phyloP scores from a whole-genome alignment of 2,329 filamentous ascomycete species.

The Cordyceps farinosa region DNA sequence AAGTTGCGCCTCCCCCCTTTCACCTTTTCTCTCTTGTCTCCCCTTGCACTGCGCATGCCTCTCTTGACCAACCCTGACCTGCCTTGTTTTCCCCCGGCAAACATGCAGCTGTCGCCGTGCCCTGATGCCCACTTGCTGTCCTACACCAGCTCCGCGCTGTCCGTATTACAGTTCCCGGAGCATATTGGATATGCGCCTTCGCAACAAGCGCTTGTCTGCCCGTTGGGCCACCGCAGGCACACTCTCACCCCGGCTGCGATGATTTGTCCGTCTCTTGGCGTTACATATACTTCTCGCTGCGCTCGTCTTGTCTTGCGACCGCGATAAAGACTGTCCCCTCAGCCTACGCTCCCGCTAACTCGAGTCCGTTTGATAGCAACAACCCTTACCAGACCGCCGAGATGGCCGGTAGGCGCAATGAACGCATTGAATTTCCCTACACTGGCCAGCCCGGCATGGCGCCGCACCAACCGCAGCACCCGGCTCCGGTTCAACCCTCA shows the following conservation, averaged over 20 bases:
- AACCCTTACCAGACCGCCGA: slow-evolving; percentile 47
- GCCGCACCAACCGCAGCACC: slow-evolving; percentile 34
- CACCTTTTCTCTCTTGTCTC: background rate
- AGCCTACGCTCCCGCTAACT: background rate
- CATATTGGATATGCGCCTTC: background rate
- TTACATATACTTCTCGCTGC: slow-evolving; percentile 2
- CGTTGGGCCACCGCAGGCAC: background rate
- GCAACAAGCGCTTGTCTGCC: background rate
- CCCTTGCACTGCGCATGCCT: background rate
- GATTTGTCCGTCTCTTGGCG: background rate
- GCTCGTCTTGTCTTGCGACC: background rate
- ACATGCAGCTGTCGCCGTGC: slow-evolving; percentile 2
- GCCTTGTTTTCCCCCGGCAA: slow-evolving; percentile 14
- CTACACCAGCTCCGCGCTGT: background rate
- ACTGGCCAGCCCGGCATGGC: slow-evolving; percentile 38
- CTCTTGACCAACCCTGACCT: background rate
- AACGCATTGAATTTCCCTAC: slow-evolving; percentile 43
- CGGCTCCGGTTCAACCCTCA: slow-evolving; percentile 38
- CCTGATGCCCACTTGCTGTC: background rate
- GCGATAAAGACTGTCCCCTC: background rate
- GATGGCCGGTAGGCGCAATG: slow-evolving; percentile 40
- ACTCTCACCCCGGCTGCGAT: background rate
- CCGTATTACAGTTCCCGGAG: background rate
- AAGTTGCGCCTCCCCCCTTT: slow-evolving; percentile 41
- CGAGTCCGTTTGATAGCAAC: slow-evolving; percentile 29